A percentile compares a stretch with the other conserved stretches of the same genome.
Conservation (phyloP, 2,329 filamentous ascomycete genomes). For the Alternaria brassicae region DNA sequence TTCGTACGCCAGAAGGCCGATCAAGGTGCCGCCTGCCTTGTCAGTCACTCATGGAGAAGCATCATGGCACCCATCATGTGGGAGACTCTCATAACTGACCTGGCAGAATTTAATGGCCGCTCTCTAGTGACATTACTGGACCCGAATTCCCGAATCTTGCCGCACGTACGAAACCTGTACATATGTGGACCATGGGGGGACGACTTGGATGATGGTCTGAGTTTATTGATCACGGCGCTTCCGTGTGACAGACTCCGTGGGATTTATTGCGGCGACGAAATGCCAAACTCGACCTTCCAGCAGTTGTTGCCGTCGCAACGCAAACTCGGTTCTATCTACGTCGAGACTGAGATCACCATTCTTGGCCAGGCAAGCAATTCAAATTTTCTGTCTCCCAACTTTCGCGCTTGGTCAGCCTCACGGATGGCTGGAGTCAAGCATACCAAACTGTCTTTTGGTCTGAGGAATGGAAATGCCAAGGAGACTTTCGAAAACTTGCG, state of each 20-base stretch:
- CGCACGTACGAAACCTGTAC: not conserved
- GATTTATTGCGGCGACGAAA: not conserved
- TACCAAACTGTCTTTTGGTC: rapidly evolving
- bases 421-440: not conserved
- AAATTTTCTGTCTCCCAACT: not conserved
- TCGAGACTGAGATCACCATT: not conserved
- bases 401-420: not conserved
- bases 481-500: not conserved
- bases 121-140: not conserved
- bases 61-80: not conserved
- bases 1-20: not conserved
- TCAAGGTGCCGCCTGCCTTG: not conserved
- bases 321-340: not conserved
- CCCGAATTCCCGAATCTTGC: not conserved
- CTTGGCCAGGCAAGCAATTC: not conserved
- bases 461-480: not conserved
- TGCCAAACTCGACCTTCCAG: not conserved
- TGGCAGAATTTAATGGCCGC: not conserved
- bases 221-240: not conserved
- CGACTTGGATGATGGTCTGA: not conserved
- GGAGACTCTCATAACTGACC: not conserved
- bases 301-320: not conserved
- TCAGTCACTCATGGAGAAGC: not conserved
- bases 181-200: not conserved
- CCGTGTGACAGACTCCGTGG: not conserved